These are phyloP conservation scores for Colletotrichum acutatum DNA, from an alignment of 2,329 filamentous ascomycete genomes.

Conservation along the genomic window DNA sequence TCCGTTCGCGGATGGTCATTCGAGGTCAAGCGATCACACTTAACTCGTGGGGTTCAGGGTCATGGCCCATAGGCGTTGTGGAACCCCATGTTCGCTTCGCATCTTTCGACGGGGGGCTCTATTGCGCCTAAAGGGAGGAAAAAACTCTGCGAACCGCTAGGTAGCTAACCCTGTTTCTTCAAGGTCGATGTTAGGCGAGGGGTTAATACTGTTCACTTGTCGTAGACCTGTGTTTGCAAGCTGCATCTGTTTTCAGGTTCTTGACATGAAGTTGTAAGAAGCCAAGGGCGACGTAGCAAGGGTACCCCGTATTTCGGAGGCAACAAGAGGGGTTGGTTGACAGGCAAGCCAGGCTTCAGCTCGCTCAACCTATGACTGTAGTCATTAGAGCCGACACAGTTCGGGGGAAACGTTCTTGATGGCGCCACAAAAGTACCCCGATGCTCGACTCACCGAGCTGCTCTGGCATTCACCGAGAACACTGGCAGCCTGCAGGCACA, in stretches of 20 bases:
- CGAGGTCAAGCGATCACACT: neutral
- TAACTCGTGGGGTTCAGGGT: neutral
- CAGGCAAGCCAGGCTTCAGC: neutral
- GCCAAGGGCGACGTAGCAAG: neutral
- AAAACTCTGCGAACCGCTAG: neutral
- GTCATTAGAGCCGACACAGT: neutral
- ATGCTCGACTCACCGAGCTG: neutral
- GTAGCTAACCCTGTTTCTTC: neutral
- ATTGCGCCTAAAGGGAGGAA: neutral
- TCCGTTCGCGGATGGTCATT: constrained; percentile 12
- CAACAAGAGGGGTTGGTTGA: neutral
- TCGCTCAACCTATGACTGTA: neutral
- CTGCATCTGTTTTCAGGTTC: neutral
- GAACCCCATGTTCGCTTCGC: neutral
- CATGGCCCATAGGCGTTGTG: neutral
- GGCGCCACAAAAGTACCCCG: neutral
- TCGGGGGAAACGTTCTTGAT: neutral
- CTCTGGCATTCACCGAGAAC: neutral
- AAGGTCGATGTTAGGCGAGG: neutral
- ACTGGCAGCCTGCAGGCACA: neutral
- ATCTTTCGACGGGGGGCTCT: neutral
- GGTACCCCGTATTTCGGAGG: neutral
- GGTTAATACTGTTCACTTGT: neutral
- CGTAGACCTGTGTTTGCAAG: neutral
- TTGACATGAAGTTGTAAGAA: neutral